Conservation (phyloP, 495 filamentous ascomycete genomes). For the Penicillium argentinense region DNA sequence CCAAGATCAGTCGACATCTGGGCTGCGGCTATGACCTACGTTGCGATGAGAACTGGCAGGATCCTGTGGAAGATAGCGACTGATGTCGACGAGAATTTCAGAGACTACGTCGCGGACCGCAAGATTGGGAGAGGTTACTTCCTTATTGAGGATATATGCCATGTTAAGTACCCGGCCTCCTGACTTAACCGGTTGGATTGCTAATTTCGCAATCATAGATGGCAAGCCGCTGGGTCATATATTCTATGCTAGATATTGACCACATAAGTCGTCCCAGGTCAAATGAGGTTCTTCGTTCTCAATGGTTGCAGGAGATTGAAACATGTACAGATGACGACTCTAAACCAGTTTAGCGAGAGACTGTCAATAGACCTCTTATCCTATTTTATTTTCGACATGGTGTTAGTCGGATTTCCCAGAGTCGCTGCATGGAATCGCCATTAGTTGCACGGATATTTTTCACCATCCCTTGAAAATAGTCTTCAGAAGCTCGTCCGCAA, state of each 20-base stretch:
- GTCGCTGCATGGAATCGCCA: too few species aligned
- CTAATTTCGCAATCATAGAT: conserved; percentile 3
- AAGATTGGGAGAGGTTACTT: conserved; percentile 79
- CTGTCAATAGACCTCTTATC: too few species aligned
- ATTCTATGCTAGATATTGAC: conserved; percentile 8
- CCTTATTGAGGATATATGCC: conserved; percentile 79
- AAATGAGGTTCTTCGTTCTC: conserved; percentile 4
- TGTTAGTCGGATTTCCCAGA: too few species aligned
- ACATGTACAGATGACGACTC: not conserved
- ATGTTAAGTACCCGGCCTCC: conserved; percentile 54
- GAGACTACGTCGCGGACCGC: conserved; percentile 75
- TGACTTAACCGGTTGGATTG: not conserved
- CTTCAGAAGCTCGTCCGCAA: too few species aligned
- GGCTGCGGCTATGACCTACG: conserved; percentile 89
- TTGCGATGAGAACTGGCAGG: conserved; percentile 87
- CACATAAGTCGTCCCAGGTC: not conserved
- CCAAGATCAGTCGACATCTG: conserved; percentile 85
- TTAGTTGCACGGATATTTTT: too few species aligned
- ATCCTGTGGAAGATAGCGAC: conserved; percentile 85
- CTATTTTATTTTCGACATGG: too few species aligned
- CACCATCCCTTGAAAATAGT: too few species aligned
- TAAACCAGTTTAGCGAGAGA: too few species aligned
- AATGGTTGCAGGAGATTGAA: not conserved
- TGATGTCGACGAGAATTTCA: conserved; percentile 85
- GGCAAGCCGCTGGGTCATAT: conserved; percentile 1